A percentile compares a stretch with the other conserved stretches of the same genome.
Conservation (phyloP, 176 grass and related monocot species). For the Zea luxurians region DNA sequence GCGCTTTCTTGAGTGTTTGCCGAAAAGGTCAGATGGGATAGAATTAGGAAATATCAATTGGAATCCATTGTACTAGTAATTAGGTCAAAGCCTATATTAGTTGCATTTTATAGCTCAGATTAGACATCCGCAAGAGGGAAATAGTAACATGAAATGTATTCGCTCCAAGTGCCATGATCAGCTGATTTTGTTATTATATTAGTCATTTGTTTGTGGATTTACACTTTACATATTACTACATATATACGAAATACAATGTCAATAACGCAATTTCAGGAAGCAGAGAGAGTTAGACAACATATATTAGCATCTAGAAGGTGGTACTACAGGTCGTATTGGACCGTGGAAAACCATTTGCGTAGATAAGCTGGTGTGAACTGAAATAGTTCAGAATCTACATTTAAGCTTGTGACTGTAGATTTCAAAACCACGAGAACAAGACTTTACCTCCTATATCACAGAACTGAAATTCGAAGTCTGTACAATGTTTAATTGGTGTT, state of each 20-base stretch:
- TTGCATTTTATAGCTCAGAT: background rate
- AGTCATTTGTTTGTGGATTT: background rate
- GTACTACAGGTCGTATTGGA: background rate
- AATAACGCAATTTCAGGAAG: constrained; percentile 12
- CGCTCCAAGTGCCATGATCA: background rate
- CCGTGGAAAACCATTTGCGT: constrained; percentile 11
- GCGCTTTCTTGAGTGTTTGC: background rate
- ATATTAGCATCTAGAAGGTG: background rate
- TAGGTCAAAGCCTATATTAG: background rate
- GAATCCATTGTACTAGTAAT: constrained; percentile 1
- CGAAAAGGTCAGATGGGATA: background rate
- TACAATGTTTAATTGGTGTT: no score
- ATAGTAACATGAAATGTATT: background rate
- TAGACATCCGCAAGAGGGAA: constrained; percentile 9
- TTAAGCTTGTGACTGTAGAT: no score
- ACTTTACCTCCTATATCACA: constrained; percentile 65
- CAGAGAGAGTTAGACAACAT: background rate
- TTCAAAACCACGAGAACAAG: background rate
- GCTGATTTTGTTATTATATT: constrained; percentile 8
- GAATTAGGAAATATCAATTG: constrained; percentile 6
- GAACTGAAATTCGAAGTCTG: constrained; percentile 48
- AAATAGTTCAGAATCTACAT: no score
- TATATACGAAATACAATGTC: background rate
- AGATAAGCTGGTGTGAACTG: background rate
- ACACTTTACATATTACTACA: background rate